Percentiles rank a stretch among this genome's conserved stretches.
Conservation (phyloP, 192 early-diverging fungal species). For the Mortierella hygrophila region DNA sequence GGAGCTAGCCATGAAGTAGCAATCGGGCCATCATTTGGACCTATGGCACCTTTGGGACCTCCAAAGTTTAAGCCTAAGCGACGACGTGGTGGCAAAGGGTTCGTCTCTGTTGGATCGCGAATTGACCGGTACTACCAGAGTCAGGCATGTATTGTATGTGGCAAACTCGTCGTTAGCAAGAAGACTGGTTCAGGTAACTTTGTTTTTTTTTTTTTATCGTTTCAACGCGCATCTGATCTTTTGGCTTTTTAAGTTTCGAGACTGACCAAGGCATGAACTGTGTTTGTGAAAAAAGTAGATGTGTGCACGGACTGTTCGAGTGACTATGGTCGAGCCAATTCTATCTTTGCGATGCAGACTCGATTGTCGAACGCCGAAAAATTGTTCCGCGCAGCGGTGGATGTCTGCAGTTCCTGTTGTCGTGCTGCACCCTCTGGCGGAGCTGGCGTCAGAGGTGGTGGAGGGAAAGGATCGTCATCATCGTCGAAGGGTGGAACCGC, state of each 20-base stretch:
- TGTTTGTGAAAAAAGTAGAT: background rate
- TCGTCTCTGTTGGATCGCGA: slow-evolving; percentile 44
- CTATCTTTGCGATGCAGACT: slow-evolving; percentile 21
- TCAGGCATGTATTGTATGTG: slow-evolving; percentile 73
- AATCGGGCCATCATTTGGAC: background rate
- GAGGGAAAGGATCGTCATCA: background rate
- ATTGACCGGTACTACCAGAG: slow-evolving; percentile 83
- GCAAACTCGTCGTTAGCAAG: slow-evolving; percentile 53
- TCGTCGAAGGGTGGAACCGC: too few species aligned
- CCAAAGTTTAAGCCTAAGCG: slow-evolving; percentile 30
- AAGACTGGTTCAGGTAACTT: background rate
- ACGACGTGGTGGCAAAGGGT: slow-evolving; percentile 34
- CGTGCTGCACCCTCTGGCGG: slow-evolving; percentile 18
- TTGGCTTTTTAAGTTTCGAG: background rate
- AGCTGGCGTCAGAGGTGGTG: slow-evolving; percentile 8
- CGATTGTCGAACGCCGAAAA: slow-evolving; percentile 37
- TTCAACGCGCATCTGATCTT: background rate
- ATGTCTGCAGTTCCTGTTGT: slow-evolving; percentile 50
- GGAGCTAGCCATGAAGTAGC: background rate
- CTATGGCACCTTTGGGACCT: background rate
- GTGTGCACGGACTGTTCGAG: slow-evolving; percentile 30
- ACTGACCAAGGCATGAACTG: background rate
- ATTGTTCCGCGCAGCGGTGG: slow-evolving; percentile 21
- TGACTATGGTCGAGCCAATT: slow-evolving; percentile 12
- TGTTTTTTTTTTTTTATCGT: background rate